Evolutionary conservation across 805 yeast species (phyloP).

Genomic region (Ogataea saltuana): DNA sequence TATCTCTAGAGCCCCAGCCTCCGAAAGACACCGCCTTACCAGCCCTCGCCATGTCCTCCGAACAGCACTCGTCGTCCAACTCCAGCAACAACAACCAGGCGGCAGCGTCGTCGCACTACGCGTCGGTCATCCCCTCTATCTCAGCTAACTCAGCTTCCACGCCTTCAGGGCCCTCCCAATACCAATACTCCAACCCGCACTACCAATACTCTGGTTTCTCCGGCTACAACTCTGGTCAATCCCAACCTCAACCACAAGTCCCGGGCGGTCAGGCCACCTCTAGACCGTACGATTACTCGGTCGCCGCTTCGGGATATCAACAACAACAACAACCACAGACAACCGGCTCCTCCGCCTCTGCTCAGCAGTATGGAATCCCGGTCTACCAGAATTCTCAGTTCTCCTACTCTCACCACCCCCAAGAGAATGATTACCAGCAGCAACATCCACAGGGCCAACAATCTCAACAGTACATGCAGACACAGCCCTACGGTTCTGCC

Average conservation of each 20-base stretch:
- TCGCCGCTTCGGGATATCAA: constrained; percentile 16
- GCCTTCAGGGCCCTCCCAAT: constrained; percentile 19
- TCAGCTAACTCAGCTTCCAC: constrained; percentile 15
- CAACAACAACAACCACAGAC: constrained; percentile 22
- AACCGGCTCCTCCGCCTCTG: constrained; percentile 15
- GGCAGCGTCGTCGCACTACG: constrained; percentile 16
- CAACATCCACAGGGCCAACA: constrained; percentile 20
- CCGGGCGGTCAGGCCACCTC: constrained; percentile 5
- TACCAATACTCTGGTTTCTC: constrained; percentile 23
- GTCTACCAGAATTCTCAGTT: constrained; percentile 20
- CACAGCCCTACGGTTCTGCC: constrained; percentile 20
- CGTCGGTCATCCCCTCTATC: constrained; percentile 19
- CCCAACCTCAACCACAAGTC: constrained; percentile 10
- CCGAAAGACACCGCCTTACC: too few species aligned
- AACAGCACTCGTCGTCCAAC: constrained; percentile 20
- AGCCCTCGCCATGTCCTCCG: constrained; percentile 20
- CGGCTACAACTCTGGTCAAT: constrained; percentile 17
- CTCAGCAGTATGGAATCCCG: constrained; percentile 23
- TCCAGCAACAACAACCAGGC: constrained; percentile 15
- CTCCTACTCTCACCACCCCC: constrained; percentile 25
- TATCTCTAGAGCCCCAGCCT: too few species aligned
- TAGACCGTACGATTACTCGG: constrained; percentile 24
- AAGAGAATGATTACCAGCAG: constrained; percentile 22
- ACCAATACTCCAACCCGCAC: constrained; percentile 26
- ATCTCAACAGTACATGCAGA: constrained; percentile 21